Evolutionary conservation across 208 protist genomes (phyloP).

Genomic region (Tritrichomonas foetus): DNA sequence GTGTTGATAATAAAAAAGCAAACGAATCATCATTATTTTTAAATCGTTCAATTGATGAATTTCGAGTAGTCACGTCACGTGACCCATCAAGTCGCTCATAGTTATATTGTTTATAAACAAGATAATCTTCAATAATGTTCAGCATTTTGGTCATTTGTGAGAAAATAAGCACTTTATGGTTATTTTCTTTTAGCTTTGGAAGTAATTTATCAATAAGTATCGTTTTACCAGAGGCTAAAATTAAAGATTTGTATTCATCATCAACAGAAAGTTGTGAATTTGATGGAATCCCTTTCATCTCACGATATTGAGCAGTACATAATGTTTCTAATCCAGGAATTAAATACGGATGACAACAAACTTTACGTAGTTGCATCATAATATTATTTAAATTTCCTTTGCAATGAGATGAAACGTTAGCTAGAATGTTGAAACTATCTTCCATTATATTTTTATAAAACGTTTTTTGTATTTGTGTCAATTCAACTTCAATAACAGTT

Average conservation of each 20-base stretch:
- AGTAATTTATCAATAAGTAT: conserved; percentile 68
- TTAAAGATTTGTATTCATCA: not conserved
- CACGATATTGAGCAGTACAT: not conserved
- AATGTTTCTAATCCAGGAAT: not conserved
- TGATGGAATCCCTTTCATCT: not conserved
- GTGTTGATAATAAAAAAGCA: conserved; percentile 68
- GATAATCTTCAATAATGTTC: conserved; percentile 68
- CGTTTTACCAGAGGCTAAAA: conserved; percentile 59
- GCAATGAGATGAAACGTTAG: not conserved
- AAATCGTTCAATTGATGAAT: conserved; percentile 58
- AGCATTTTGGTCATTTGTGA: too few relatives aligned
- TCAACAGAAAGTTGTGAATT: not conserved
- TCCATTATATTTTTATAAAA: conserved; percentile 51
- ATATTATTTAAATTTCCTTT: conserved; percentile 45
- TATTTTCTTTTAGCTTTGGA: conserved; percentile 62
- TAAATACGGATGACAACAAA: conserved; percentile 75
- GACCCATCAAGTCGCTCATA: conserved; percentile 66
- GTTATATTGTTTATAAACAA: conserved; percentile 60
- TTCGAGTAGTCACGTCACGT: conserved; percentile 37
- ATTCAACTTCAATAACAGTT: conserved; percentile 69
- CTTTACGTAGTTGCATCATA: conserved; percentile 73
- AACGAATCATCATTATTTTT: conserved; percentile 51
- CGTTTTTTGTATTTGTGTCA: conserved; percentile 78
- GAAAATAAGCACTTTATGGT: conserved; percentile 85
- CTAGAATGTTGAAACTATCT: not conserved